Evolutionary conservation across 176 grass and related monocot genomes (phyloP), one percentile per base, ranked within the genome.

Genomic region (Raddia guianensis): DNA sequence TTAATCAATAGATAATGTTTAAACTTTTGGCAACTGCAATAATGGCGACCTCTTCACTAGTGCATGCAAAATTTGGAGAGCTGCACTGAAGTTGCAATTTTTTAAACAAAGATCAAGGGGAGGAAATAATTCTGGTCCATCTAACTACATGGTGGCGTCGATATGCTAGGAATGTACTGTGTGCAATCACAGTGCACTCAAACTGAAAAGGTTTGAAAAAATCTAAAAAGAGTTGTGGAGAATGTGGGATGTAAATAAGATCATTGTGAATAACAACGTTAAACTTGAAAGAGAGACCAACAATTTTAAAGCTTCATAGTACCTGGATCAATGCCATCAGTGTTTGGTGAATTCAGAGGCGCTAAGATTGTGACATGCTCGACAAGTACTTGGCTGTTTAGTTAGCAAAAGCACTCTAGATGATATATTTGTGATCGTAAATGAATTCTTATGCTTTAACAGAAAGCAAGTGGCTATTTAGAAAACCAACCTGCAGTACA

Each of bases 321-420:
- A 99, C 96, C 96, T 95, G 90, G 96, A 89, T 90, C 70, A 54
- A 99, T 86, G 44, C 92, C 96, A 15, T 95, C 90, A 0, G 96
- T 99, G 50, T 99, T 99, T 47, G 96, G 96, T 58, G 96, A 99
- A 91, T 91, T 67, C 48, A 89, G 80, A 7, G 96, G 96, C 0
- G 96, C 90, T 34, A 95, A 75, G 80, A 99, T 91, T 83, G 96
- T 95, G 74, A 95, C 72, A 80, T 93, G 81, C 85, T 91, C 82
- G 62, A 98, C 73, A 81, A 93, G 88, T 8, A 99, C 92, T 82
- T 95, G 88, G 72, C 96, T 99, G 86, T 95, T 93, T 74, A 93
- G 88, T 80, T 73, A 89, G 75, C 42, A 87, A 90, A 90, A 89
- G 74, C 62, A 87, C 20, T 87, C 64, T 68, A 68, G 72, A 63